Base-by-base conservation (phyloP, 1,139 yeast genomes). In the Candida sp. region DNA sequence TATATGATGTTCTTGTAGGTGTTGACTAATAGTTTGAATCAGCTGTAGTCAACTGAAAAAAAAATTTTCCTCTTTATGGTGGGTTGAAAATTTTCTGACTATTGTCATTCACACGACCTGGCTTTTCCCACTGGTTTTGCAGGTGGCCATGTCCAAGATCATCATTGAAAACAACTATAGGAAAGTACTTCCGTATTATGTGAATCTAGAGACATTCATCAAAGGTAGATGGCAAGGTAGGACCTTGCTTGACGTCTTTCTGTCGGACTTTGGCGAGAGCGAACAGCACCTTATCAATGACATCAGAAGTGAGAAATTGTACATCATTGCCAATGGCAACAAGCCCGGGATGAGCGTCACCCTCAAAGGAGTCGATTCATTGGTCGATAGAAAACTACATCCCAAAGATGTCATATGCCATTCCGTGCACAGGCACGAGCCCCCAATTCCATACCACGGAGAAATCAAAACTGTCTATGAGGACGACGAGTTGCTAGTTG, bases 391-490 rank as follows among this genome's bases (percentile, higher is more conserved):
- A 27, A 56, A 54, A 32, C 58, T 83, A 1, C 62, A 66, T 33
- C 70, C 73, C 42, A 84, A 84, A 48, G 93, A 88, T 60, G 58
- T 77, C 1, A 67, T 87, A 5, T 69, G 67, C 46, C 73, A 80
- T 45, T 55, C 58, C 2, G 73, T 73, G 31, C 93, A 87, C 62
- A 76, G 77, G 56, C 94, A 88, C 61, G 94, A 88, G 56, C 85
- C 90, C 1, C 75, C 80, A 1, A 78, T 82, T 1, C 68, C 73
- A 4, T 22, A 32, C n/a, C 9, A 26, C 26, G 58, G 61, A 5
- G 40, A 45, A 5, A 56, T 85, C 4, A 72, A 77, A 23, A 69
- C 84, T 0, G 61, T 88, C 0, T 70, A 63, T 58, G 80, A 83
- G 53, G 78, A 79, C 59, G 75, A 73, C 1, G 72, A 79, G 4